Percentiles rank a stretch among this genome's conserved stretches.
These are phyloP conservation scores for Auricularia heimuer DNA, from an alignment of 768 basidiomycete genomes.

Conservation along the genomic window DNA sequence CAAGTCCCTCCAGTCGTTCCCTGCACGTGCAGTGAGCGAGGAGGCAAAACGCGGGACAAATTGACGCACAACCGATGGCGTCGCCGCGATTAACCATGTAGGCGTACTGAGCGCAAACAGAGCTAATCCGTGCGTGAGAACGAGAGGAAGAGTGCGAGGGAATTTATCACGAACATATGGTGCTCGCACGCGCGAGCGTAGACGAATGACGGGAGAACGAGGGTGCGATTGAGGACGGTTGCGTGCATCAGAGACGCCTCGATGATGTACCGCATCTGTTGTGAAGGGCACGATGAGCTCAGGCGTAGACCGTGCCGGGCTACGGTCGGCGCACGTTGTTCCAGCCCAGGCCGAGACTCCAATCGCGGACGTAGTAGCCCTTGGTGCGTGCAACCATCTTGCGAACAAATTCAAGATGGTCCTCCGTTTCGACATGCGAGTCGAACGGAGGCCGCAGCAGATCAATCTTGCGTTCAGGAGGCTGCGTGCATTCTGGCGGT, in stretches of 20 bases:
- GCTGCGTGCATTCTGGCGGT: background rate
- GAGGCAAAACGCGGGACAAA: background rate
- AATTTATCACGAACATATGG: conserved; percentile 20
- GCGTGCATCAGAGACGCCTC: conserved; percentile 36
- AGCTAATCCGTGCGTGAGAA: conserved; percentile 11
- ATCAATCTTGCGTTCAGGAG: background rate
- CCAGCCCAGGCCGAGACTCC: conserved; percentile 35
- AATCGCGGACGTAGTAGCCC: conserved; percentile 37
- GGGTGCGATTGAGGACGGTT: conserved; percentile 32
- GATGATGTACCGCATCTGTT: conserved; percentile 39
- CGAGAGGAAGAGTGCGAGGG: background rate
- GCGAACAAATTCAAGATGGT: background rate
- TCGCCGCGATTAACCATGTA: conserved; percentile 38
- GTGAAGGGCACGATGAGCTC: conserved; percentile 1
- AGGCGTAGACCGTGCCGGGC: background rate
- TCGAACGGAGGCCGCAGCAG: background rate
- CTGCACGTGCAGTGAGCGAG: background rate
- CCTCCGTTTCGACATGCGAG: background rate
- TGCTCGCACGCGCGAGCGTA: conserved; percentile 39
- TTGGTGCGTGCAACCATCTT: conserved; percentile 26
- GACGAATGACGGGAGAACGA: conserved; percentile 34
- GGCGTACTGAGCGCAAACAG: conserved; percentile 31
- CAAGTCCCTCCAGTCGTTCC: conserved; percentile 31
- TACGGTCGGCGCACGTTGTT: conserved; percentile 30
- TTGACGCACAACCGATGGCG: conserved; percentile 21